Evolutionary conservation across 805 yeast species (phyloP), one percentile per base, ranked within the genome.

Genomic region (Yamadazyma olivae): DNA sequence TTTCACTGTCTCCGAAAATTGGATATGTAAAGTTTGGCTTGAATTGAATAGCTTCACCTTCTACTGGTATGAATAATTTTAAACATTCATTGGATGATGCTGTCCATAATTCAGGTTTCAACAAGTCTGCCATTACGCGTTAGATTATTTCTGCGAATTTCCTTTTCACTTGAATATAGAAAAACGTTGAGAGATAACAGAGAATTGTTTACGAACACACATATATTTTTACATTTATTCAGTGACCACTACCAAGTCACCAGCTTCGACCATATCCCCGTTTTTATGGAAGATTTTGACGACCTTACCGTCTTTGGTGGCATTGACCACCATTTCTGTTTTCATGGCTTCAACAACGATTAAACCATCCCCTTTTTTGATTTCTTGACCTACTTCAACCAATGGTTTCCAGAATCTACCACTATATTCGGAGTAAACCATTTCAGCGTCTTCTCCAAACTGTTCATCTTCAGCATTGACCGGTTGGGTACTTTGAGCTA

Each of bases 261-360:
- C 99, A 26, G 96, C 88, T 41, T 91, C 97, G 27, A 91, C 95
- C 84, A 93, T 86, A 54, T 91, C 96, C 53, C 98, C 98, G 54
- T 88, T 87, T 37, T 73, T 71, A 58, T 88, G 96, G 39, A 79
- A 60, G 30, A 87, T 67, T 63, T 84, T 83, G 32, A 75, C 54
- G 16, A 87, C 90, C 53, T 76, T 83, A 51, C 95, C 95, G 16
- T 69, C 67, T 38, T 55, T 68, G 1, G 95, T 74, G 15, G 97
- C 79, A 36, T 62, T 70, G 23, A 91, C 95, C 33, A 79, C 75
- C 97, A 91, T 91, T 64, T 91, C 99, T 0, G 98, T 93, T 71
- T 91, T 91, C 99, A 91, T 91, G 37, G 99, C 98, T 62, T 91
- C 99, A 36, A 91, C 86, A 26, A 93, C 88, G 46, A 91, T 75